A percentile compares a stretch with the other conserved stretches of the same genome.
Evolutionary conservation across 371 early-diverging fungal species (phyloP).

Genomic region (Sporodiniella umbellata): DNA sequence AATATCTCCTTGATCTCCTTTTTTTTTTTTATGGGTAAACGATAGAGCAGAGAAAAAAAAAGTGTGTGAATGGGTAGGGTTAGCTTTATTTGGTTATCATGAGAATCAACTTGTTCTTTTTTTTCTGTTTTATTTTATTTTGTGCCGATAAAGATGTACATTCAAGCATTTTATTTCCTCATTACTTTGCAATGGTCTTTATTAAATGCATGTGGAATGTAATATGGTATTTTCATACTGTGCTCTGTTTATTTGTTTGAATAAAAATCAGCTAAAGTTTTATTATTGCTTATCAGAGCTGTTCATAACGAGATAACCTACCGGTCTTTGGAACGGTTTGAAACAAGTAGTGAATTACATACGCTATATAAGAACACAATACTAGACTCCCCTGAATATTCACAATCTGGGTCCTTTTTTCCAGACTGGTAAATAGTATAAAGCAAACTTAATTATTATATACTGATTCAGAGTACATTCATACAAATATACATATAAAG

Average conservation of each 20-base stretch:
- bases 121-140: not conserved
- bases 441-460: not conserved
- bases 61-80: too few species aligned
- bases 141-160: not conserved
- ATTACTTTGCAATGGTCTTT: not conserved
- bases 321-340: conserved; percentile 34
- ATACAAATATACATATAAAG: conserved; percentile 10
- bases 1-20: not conserved
- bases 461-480: conserved; percentile 4
- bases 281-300: too few species aligned
- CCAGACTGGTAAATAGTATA: conserved; percentile 74
- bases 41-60: too few species aligned
- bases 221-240: not conserved
- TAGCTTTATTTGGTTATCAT: too few species aligned
- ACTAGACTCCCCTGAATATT: conserved; percentile 42
- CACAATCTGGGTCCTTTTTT: conserved; percentile 82
- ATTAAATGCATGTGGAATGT: conserved; percentile 6
- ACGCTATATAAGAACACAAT: conserved; percentile 33
- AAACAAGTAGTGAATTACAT: conserved; percentile 11
- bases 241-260: too few species aligned
- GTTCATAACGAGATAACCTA: conserved; percentile 47
- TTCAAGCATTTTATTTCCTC: not conserved
- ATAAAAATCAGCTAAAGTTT: too few species aligned
- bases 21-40: not conserved
- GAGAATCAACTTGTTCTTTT: not conserved